Conservation (phyloP, 73 alveolate genomes). For the Tetrahymena borealis region DNA sequence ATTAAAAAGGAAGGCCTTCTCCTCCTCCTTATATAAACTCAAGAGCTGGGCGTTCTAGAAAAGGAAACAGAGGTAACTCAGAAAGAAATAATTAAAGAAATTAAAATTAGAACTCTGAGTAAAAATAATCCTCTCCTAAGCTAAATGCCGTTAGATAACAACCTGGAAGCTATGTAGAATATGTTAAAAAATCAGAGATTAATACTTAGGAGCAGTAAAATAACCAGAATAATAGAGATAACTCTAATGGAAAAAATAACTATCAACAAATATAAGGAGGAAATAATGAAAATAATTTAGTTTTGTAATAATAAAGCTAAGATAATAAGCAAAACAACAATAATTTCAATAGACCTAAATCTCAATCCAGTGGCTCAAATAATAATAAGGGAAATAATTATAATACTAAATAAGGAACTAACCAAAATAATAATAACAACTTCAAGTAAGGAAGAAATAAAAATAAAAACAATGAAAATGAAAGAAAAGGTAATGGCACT, state of each 20-base stretch:
- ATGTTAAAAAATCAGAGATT: neutral
- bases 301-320: neutral
- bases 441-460: neutral
- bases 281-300: neutral
- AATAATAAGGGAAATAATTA: neutral
- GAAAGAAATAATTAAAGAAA: neutral
- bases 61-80: neutral
- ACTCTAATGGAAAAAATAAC: neutral
- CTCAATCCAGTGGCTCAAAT: neutral
- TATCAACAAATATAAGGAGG: neutral
- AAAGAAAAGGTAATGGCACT: neutral
- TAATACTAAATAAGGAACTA: neutral
- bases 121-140: neutral
- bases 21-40: neutral
- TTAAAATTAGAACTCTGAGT: neutral
- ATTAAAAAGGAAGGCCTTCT: neutral
- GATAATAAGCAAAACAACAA: neutral
- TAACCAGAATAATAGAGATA: neutral
- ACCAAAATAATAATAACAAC: neutral
- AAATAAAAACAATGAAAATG: neutral
- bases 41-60: neutral
- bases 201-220: neutral
- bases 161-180: neutral
- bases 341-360: neutral
- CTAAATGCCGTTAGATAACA: neutral